Base-by-base conservation (phyloP, 1,284 basidiomycete species). In the Fistulinella cinereoalba region DNA sequence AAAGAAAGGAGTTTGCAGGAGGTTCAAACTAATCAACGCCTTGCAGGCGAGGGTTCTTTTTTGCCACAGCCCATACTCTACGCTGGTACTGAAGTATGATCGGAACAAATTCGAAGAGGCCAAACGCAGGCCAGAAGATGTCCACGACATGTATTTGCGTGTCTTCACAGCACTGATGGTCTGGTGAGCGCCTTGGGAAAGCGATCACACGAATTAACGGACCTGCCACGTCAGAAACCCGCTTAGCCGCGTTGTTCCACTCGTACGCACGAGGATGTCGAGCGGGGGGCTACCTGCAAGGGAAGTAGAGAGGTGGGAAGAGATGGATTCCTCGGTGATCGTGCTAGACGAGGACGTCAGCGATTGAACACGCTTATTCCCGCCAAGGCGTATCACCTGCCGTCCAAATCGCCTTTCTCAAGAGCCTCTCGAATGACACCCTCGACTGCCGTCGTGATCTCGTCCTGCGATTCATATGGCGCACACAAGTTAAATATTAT, bases 211-310 rank as follows among this genome's bases (percentile, higher is more conserved):
- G 28, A 19, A 27, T 13, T 15, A 7, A 19, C 16, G 27, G 60
- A 88, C 92, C 84, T 97, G 95, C 95, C 94, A 98, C 21, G 96
- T 80, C 65, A 98, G 71, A 62, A 87, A 99, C 63, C 97, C 93
- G 62, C 91, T 94, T 18, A 99, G 68, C 3, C 96, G 79, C 41
- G 83, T 85, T 1, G 97, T 96, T n/a, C 93, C 92, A 39, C 91
- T 94, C 0, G 96, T 98, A 38, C 97, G 81, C 12, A 99, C 76
- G 44, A 98, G 78, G 41, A 99, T 81, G 62, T 99, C 96, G 3
- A 98, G 73, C 2, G 91, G 90, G 1, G 90, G 88, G 52, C 83
- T 87, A 21, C 81, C 81, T 1, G 72, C 78, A 5, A 79, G 67
- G 0, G 80, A 72, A 0, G 85, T 90, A 68, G 86, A 80, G 2